phyloP scores from a whole-genome alignment of 345 rosid species.

The Aquilaria malaccensis region DNA sequence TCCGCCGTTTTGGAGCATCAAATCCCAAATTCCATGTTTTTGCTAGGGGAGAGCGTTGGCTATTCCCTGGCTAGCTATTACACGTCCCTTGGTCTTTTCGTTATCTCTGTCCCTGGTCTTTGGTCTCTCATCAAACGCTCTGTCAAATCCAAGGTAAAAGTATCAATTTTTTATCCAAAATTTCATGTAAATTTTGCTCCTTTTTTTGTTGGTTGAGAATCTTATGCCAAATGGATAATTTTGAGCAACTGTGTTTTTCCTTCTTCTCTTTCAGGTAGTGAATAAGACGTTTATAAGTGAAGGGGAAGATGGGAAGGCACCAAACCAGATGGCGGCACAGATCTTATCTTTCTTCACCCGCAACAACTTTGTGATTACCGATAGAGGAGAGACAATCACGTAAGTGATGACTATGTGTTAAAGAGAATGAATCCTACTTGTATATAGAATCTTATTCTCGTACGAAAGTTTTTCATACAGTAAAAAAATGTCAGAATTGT shows the following conservation, averaged over 20 bases:
- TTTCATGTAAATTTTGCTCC: neutral
- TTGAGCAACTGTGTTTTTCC: neutral
- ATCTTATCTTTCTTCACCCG: conserved; percentile 83
- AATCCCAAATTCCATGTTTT: conserved; percentile 28
- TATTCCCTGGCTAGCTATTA: conserved; percentile 92
- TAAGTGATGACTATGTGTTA: conserved; percentile 21
- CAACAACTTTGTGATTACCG: conserved; percentile 70
- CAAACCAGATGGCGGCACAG: conserved; percentile 79
- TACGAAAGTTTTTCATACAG: neutral
- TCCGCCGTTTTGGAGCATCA: conserved; percentile 19
- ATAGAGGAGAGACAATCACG: conserved; percentile 91
- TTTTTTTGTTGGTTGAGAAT: neutral
- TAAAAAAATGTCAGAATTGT: neutral
- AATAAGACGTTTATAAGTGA: conserved; percentile 59
- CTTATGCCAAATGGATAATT: neutral
- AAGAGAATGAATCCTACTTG: too few relatives aligned
- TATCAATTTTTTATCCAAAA: too few relatives aligned
- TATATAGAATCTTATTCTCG: too few relatives aligned
- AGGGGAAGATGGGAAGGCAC: conserved; percentile 47
- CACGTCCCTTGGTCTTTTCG: conserved; percentile 87
- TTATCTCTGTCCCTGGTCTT: conserved; percentile 90
- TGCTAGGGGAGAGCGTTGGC: conserved; percentile 45
- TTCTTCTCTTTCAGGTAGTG: conserved; percentile 54
- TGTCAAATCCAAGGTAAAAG: conserved; percentile 79
- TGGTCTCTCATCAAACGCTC: conserved; percentile 99